Evolutionary conservation across 2,329 filamentous ascomycete genomes (phyloP), one percentile per base, ranked within the genome.

Genomic region (Hyphodiscus sp.): DNA sequence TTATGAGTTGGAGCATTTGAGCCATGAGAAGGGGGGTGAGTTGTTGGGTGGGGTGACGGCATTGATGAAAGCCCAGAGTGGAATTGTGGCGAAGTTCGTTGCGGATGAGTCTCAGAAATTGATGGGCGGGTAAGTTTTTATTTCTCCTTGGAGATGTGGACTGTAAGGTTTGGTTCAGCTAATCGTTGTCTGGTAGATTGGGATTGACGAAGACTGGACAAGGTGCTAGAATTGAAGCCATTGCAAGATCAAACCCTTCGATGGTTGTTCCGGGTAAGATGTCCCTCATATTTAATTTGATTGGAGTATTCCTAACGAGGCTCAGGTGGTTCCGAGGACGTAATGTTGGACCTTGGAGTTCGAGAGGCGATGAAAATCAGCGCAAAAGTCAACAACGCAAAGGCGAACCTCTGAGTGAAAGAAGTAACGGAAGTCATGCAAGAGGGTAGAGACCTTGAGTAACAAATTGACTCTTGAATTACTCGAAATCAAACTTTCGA

Each of bases 351-450:
- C 70, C 69, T 94, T 52, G 89, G 87, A 10, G 88, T 92, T 1
- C 76, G 88, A 58, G 88, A 92, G 71, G 89, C 89, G 26, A 84
- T 91, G 77, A 87, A 85, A 70, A 38, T 61, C 20, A 53, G 53
- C n/a, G 78, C 80, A 59, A 90, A 92, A 74, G 88, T 89, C 26
- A 91, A 91, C 73, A 91, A 91, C 73, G 79, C 86, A 29, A 43
- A 23, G 38, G 33, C 33, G 15, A 89, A 86, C 76, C 67, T 92
- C 68, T 91, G 82, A 53, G 23, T n/a, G n/a, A n/a, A n/a, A n/a
- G n/a, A n/a, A n/a, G n/a, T n/a, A n/a, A n/a, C n/a, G n/a, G n/a
- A n/a, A n/a, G n/a, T n/a, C n/a, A n/a, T n/a, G n/a, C n/a, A n/a
- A n/a, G n/a, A n/a, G n/a, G n/a, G n/a, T n/a, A n/a, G n/a, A n/a